phyloP scores from a whole-genome alignment of 163 green algal species.

The Scenedesmus sp. region DNA sequence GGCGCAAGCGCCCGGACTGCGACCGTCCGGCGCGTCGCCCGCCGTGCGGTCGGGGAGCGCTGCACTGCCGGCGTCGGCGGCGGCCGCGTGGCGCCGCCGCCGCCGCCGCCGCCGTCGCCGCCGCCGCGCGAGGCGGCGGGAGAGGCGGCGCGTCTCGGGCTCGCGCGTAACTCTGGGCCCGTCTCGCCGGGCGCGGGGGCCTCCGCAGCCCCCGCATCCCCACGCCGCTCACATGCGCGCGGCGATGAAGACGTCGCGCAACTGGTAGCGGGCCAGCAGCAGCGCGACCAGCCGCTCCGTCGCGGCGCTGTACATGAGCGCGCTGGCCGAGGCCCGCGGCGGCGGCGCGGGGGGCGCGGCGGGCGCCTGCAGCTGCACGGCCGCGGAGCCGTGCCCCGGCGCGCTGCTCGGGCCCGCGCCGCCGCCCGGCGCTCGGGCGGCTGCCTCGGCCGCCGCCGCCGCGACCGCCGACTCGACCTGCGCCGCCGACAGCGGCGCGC shows the following conservation, averaged over 20 bases:
- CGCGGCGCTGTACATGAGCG: conserved; percentile 59
- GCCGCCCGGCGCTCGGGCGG: background rate
- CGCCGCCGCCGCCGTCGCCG: too few relatives aligned
- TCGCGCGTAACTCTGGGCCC: too few relatives aligned
- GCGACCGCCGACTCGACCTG: conserved; percentile 62
- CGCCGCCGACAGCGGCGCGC: conserved; percentile 42
- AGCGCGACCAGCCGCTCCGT: conserved; percentile 54
- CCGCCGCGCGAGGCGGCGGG: too few relatives aligned
- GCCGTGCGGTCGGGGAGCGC: too few relatives aligned
- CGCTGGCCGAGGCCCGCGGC: conserved; percentile 42
- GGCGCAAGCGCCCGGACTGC: too few relatives aligned
- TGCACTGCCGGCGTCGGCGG: too few relatives aligned
- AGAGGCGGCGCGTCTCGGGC: too few relatives aligned
- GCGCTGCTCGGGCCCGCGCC: background rate
- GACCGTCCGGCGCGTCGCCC: too few relatives aligned
- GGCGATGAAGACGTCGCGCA: conserved; percentile 55
- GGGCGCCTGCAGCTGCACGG: background rate
- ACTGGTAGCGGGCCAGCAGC: conserved; percentile 57
- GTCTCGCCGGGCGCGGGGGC: too few relatives aligned
- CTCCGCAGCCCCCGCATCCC: too few relatives aligned
- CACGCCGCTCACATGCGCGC: conserved; percentile 39
- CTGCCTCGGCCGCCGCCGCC: conserved; percentile 13
- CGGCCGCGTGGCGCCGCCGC: too few relatives aligned
- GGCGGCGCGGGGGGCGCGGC: background rate
- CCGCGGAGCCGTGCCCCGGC: background rate